Conservation (phyloP, 2,329 filamentous ascomycete genomes). For the Xylaria hypoxylon region DNA sequence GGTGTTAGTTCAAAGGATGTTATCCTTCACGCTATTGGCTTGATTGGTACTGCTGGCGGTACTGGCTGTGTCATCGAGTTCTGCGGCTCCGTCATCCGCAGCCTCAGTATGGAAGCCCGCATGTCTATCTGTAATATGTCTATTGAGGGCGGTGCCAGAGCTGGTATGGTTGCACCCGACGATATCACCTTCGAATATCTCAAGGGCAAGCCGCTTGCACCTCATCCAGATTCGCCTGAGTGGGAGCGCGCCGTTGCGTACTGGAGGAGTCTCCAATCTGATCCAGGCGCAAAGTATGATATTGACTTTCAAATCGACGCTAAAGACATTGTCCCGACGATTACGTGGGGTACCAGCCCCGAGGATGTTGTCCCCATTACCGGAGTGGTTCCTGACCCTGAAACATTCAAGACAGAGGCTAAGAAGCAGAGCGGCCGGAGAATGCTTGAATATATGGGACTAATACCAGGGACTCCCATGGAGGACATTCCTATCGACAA, state of each 20-base stretch:
- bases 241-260: conserved; percentile 91
- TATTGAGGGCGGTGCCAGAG: conserved; percentile 93
- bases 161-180: conserved; percentile 96
- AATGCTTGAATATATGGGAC: conserved; percentile 96
- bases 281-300: conserved; percentile 90
- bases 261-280: conserved; percentile 88
- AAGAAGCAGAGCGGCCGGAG: conserved; percentile 85
- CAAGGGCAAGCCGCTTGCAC: conserved; percentile 88
- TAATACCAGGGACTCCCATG: conserved; percentile 87
- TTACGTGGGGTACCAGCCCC: conserved; percentile 97
- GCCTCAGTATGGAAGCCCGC: conserved; percentile 92
- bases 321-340: conserved; percentile 91
- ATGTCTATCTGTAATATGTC: conserved; percentile 99
- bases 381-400: conserved; percentile 87
- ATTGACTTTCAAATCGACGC: conserved; percentile 88
- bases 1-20: conserved; percentile 98
- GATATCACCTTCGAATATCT: conserved; percentile 95
- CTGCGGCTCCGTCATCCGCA: conserved; percentile 91
- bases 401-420: conserved; percentile 81
- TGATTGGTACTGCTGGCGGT: conserved; percentile 94
- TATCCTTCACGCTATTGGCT: conserved; percentile 89
- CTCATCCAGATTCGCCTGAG: conserved; percentile 83
- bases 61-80: conserved; percentile 97
- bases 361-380: conserved; percentile 97
- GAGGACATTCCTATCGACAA: conserved; percentile 94